phyloP scores from a whole-genome alignment of 1,284 basidiomycete species.

The Cryptococcus maquisensis region DNA sequence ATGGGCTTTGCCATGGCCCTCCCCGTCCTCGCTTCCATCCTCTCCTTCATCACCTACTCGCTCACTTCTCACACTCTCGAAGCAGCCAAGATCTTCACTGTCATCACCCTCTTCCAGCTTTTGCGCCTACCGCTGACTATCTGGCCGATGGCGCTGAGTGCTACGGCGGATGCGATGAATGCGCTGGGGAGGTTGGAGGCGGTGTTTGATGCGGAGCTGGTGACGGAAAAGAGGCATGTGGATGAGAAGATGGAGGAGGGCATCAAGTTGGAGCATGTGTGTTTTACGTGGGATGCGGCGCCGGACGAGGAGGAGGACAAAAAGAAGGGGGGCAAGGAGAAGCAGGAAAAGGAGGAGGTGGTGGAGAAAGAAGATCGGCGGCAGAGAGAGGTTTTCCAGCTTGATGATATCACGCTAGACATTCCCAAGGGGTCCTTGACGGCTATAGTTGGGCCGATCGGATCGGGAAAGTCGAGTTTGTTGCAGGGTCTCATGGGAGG shows the following conservation, averaged over 20 bases:
- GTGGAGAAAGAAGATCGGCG: slow-evolving; percentile 2
- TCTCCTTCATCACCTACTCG: slow-evolving; percentile 80
- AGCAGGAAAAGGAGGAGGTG: slow-evolving; percentile 29
- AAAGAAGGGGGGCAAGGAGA: slow-evolving; percentile 13
- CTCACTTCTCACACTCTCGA: slow-evolving; percentile 63
- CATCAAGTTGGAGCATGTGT: slow-evolving; percentile 61
- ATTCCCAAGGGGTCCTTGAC: slow-evolving; percentile 69
- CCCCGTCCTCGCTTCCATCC: slow-evolving; percentile 74
- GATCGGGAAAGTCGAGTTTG: slow-evolving; percentile 59
- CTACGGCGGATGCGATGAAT: slow-evolving; percentile 72
- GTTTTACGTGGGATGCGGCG: slow-evolving; percentile 76
- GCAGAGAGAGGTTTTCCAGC: slow-evolving; percentile 55
- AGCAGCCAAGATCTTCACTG: slow-evolving; percentile 64
- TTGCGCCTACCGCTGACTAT: slow-evolving; percentile 48
- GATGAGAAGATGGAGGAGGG: slow-evolving; percentile 56
- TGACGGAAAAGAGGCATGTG: slow-evolving; percentile 55
- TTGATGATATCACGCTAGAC: slow-evolving; percentile 59
- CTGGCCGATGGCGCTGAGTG: slow-evolving; percentile 66
- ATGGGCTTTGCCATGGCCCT: slow-evolving; percentile 54
- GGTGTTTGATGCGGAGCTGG: slow-evolving; percentile 72
- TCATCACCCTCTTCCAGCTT: slow-evolving; percentile 69
- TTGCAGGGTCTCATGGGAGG: slow-evolving; percentile 71
- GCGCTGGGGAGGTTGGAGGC: slow-evolving; percentile 64
- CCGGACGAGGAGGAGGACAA: slow-evolving; percentile 55
- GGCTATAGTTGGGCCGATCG: slow-evolving; percentile 72